These are phyloP conservation scores for Cyberlindnera mycetangii DNA, from an alignment of 805 yeast species.

Conservation along the genomic window DNA sequence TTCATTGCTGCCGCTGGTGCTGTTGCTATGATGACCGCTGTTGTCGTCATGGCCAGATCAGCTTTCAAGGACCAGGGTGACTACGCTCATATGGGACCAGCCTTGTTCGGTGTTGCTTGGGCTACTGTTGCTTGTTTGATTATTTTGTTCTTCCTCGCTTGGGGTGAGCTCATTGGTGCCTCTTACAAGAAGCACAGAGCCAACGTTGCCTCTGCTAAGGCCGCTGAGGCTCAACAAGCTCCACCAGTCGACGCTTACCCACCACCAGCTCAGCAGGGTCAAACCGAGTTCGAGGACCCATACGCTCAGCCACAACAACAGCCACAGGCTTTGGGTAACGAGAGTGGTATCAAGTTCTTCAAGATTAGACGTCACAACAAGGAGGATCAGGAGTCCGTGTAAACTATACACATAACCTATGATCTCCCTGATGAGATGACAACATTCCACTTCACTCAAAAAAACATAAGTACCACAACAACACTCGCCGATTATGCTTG, in stretches of 20 bases:
- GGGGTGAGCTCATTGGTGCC: constrained; percentile 46
- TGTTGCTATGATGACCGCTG: constrained; percentile 73
- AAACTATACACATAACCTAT: constrained; percentile 6
- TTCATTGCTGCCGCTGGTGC: constrained; percentile 57
- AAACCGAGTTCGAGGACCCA: constrained; percentile 23
- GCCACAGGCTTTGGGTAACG: constrained; percentile 33
- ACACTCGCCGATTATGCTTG: neutral
- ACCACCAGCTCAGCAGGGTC: constrained; percentile 19
- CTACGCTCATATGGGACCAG: constrained; percentile 50
- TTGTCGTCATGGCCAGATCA: constrained; percentile 66
- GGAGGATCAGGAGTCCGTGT: constrained; percentile 39
- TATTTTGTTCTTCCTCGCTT: constrained; percentile 48
- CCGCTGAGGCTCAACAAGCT: constrained; percentile 10
- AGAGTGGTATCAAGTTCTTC: constrained; percentile 72
- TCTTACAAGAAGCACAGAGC: constrained; percentile 51
- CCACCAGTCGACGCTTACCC: constrained; percentile 14
- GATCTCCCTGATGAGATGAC: neutral
- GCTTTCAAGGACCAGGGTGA: constrained; percentile 53
- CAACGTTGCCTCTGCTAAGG: constrained; percentile 33
- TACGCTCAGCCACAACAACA: constrained; percentile 26
- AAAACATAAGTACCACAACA: neutral
- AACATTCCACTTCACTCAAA: too few relatives aligned
- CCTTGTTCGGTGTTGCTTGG: constrained; percentile 66
- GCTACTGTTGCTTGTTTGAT: constrained; percentile 56
- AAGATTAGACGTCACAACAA: constrained; percentile 59